Conservation (phyloP, 495 filamentous ascomycete species). For the Penicillium bovifimosum region DNA sequence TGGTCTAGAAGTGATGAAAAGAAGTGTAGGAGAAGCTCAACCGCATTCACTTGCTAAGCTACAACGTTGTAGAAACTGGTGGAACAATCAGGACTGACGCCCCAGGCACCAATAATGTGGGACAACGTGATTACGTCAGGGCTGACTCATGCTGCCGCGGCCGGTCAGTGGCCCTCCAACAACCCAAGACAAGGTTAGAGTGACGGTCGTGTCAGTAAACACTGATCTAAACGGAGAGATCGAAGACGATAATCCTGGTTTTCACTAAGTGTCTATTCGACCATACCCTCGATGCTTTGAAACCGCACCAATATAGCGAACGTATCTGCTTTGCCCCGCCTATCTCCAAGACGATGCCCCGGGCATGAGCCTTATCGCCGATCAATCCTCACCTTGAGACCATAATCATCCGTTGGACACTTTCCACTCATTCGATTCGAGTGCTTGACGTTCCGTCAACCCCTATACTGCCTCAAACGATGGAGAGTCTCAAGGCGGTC, state of each 20-base stretch:
- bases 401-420: neutral
- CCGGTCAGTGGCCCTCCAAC: neutral
- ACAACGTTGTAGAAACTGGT: constrained; percentile 12
- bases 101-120: constrained; percentile 7
- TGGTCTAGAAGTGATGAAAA: neutral
- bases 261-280: neutral
- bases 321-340: constrained; percentile 3
- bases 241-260: neutral
- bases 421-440: constrained; percentile 1
- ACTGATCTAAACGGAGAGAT: neutral
- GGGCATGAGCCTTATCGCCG: constrained; percentile 1
- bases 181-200: neutral
- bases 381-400: neutral
- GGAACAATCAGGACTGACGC: constrained; percentile 3
- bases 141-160: constrained; percentile 14
- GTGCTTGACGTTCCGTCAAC: neutral
- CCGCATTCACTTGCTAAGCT: neutral
- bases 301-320: neutral
- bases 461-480: constrained; percentile 28
- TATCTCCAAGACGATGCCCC: constrained; percentile 10
- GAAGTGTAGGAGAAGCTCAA: constrained; percentile 10
- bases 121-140: constrained; percentile 5
- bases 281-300: neutral
- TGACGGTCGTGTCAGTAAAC: neutral
- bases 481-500: constrained; percentile 82